phyloP scores from a whole-genome alignment of 441 rosid genomes.

The Kokia cookei region DNA sequence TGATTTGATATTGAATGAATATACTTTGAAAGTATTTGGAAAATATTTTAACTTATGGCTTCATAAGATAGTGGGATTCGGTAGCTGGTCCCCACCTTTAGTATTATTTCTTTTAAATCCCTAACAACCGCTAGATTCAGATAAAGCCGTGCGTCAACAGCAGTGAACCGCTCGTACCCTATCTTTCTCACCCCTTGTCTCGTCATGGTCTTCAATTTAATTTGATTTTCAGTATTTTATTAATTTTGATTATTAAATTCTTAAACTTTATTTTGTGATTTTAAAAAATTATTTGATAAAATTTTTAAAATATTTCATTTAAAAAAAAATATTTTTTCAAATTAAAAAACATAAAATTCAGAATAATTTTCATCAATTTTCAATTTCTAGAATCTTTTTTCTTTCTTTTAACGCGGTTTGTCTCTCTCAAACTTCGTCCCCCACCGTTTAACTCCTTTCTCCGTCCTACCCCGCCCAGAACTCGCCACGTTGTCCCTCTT shows the following conservation, averaged over 20 bases:
- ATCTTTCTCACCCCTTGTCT: conserved; percentile 11
- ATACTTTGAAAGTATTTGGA: too few species aligned
- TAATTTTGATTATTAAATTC: too few species aligned
- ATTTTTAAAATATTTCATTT: too few species aligned
- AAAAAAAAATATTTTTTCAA: too few species aligned
- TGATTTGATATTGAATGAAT: too few species aligned
- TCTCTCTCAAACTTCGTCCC: neutral
- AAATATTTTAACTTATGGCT: neutral
- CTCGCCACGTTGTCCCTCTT: conserved; percentile 15
- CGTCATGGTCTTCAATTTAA: too few species aligned
- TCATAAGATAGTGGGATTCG: conserved; percentile 60
- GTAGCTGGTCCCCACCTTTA: conserved; percentile 36
- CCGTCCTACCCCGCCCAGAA: neutral
- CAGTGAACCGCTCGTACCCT: conserved; percentile 31
- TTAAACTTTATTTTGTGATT: too few species aligned
- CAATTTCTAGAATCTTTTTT: too few species aligned
- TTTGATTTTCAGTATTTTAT: too few species aligned
- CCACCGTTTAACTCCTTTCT: conserved; percentile 11
- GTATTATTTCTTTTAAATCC: neutral
- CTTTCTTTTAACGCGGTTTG: conserved; percentile 11
- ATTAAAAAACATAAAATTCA: too few species aligned
- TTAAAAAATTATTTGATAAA: too few species aligned
- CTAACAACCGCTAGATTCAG: conserved; percentile 36
- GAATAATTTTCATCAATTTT: too few species aligned
- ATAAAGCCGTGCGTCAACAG: conserved; percentile 67